A percentile compares a stretch with the other conserved stretches of the same genome.
Evolutionary conservation across 805 yeast genomes (phyloP).

Genomic region (Metschnikowia shivogae): DNA sequence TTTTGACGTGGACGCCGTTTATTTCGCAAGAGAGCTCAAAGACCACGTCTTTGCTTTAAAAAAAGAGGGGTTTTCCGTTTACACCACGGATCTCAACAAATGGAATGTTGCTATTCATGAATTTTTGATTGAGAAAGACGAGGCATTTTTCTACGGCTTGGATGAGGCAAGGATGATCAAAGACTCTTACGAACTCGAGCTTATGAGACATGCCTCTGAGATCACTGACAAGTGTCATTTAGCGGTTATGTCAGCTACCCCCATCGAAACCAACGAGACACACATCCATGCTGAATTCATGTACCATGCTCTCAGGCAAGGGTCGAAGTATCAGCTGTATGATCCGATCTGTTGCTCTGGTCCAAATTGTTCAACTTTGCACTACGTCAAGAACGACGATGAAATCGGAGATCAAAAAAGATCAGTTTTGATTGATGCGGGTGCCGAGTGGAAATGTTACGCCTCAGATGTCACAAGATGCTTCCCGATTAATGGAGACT

Average conservation of each 20-base stretch:
- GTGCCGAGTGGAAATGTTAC: conserved; percentile 94
- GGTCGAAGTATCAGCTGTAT: conserved; percentile 82
- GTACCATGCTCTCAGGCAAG: conserved; percentile 91
- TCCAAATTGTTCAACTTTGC: conserved; percentile 84
- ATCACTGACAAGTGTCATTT: conserved; percentile 85
- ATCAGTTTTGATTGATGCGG: conserved; percentile 86
- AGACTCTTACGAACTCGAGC: conserved; percentile 73
- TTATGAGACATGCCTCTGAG: conserved; percentile 74
- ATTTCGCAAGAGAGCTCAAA: conserved; percentile 52
- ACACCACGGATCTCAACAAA: conserved; percentile 55
- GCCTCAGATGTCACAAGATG: conserved; percentile 94
- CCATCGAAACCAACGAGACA: conserved; percentile 81
- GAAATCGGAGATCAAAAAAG: conserved; percentile 50
- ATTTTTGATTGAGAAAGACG: conserved; percentile 41
- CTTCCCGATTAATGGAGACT: conserved; percentile 86
- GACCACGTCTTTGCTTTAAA: conserved; percentile 27
- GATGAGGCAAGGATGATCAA: conserved; percentile 86
- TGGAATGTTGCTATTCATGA: conserved; percentile 35
- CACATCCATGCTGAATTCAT: conserved; percentile 95
- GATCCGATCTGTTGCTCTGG: conserved; percentile 97
- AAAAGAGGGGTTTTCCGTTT: conserved; percentile 26
- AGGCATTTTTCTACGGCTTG: conserved; percentile 58
- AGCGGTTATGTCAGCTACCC: conserved; percentile 90
- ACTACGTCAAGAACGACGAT: conserved; percentile 77
- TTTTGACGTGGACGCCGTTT: conserved; percentile 81